These are phyloP conservation scores for Pelargonium citronellum DNA, from an alignment of 441 rosid genomes.

Conservation along the genomic window DNA sequence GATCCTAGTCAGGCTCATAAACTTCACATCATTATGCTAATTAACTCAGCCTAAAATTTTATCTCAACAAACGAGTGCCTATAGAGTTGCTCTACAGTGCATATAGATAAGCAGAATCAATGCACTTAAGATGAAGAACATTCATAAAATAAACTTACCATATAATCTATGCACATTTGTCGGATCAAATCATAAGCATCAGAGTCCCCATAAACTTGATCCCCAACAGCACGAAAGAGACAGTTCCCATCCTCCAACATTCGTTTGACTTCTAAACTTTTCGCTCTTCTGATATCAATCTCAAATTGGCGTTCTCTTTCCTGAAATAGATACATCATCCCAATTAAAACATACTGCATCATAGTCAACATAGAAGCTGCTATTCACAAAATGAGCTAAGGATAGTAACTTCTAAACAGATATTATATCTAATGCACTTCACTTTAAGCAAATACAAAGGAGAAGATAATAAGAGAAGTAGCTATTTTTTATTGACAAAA, in stretches of 20 bases:
- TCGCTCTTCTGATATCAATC: constrained; percentile 61
- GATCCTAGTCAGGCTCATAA: too few species aligned
- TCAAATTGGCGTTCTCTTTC: constrained; percentile 93
- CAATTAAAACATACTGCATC: constrained; percentile 6
- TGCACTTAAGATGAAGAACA: not conserved
- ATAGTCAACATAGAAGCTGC: not conserved
- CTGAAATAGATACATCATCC: constrained; percentile 33
- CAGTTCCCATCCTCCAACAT: constrained; percentile 99
- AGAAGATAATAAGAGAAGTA: too few species aligned
- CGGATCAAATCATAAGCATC: constrained; percentile 61
- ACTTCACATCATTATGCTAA: too few species aligned
- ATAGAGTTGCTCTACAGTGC: not conserved
- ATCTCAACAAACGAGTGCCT: not conserved
- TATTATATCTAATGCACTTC: not conserved
- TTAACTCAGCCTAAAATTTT: not conserved
- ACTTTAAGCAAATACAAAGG: not conserved
- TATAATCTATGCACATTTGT: constrained; percentile 95
- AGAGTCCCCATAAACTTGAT: constrained; percentile 95
- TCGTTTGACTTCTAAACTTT: constrained; percentile 76
- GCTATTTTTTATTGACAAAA: not conserved
- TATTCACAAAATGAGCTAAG: not conserved
- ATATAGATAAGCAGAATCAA: not conserved
- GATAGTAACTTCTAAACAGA: not conserved
- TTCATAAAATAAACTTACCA: constrained; percentile 44
- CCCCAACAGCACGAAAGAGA: constrained; percentile 93